Evolutionary conservation across 257 asterid genomes (phyloP), one percentile per base, ranked within the genome.

Genomic region (Fraxinus cuspidata): DNA sequence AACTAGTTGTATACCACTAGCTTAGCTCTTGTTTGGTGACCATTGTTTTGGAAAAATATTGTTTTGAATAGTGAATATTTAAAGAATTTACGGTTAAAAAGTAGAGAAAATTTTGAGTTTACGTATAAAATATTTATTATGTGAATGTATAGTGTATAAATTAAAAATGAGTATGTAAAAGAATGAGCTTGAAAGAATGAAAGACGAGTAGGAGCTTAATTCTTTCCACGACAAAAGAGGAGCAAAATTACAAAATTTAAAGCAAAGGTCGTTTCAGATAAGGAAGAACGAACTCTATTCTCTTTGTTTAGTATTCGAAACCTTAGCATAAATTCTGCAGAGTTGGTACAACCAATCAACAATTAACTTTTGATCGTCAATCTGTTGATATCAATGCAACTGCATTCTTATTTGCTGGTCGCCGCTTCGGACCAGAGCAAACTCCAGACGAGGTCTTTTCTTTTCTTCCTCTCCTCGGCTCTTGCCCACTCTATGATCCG

Each of bases 381-480:
- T 85, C 87, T 0, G 85, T 82, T 60, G 90, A 86, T 64, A 21
- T 82, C 64, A 79, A 74, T 19, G 73, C 85, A 12, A 80, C 82
- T 76, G 89, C 88, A 11, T 89, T 89, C 75, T 82, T 87, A 31
- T 89, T 85, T 85, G 92, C 85, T 56, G 90, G 90, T 18, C 88
- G 93, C 44, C 87, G 89, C 25, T 84, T 90, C 27, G 81, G 88
- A 1, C 85, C 74, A 7, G 93, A 88, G 84, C 91, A 90, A 32
- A 84, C 96, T 53, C 96, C 96, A 1, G 87, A 87, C 71, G 96
- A 90, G 90, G 95, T 88, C 18, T 16, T 37, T 13, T 15, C 81
- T 71, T 78, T 27, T 29, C 42, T 75, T 42, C 35, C 0, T 35
- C 65, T 10, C 65, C 11, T 56, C 1, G 60, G 5, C 28, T 2